Evolutionary conservation across 768 basidiomycete genomes (phyloP), one percentile per base, ranked within the genome.

Genomic region (Lanmaoa pseudosensibilis): DNA sequence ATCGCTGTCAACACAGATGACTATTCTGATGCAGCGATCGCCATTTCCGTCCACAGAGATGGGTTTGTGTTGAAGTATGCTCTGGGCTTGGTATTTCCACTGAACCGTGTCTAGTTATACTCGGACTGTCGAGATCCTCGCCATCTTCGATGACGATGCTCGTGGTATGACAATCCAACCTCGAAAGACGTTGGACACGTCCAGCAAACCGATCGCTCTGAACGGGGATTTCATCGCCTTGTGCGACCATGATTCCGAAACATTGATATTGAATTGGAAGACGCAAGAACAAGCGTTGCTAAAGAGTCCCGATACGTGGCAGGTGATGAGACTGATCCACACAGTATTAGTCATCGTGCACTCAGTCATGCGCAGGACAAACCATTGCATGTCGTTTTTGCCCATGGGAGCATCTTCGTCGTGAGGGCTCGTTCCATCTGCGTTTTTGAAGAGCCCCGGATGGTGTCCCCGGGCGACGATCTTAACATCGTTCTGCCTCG

Each of bases 351-450:
- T 56, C 37, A 39, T 38, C 36, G 15, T 61, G 21, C 43, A 55
- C 59, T 68, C 45, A 56, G 25, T 30, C 37, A 25, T 33, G 38
- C 34, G 78, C 71, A 77, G 55, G 81, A 86, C 61, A 73, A 75
- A 9, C 82, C 81, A 52, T 69, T 81, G 27, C 81, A 85, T 59
- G 77, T 85, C 9, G 64, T 82, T 5, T 80, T 85, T 54, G 69
- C 77, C 0, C 62, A 75, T 44, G 61, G 77, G 8, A 75, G 74
- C 60, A 68, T 86, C 32, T 74, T 88, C 9, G 80, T 88, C 56
- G 81, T 82, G 44, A 77, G 86, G 37, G 83, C 83, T 9, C 80
- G 79, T 12, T 84, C 83, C 1, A 69, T 87, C 5, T 76, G 81
- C 54, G 73, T 86, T 9, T 88, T 87, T 55, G 73, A 76, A 2